Percentiles rank a stretch among this genome's conserved stretches.
Conservation (phyloP, 129 eudicot genomes). For the Centrapalus pauciflorus region DNA sequence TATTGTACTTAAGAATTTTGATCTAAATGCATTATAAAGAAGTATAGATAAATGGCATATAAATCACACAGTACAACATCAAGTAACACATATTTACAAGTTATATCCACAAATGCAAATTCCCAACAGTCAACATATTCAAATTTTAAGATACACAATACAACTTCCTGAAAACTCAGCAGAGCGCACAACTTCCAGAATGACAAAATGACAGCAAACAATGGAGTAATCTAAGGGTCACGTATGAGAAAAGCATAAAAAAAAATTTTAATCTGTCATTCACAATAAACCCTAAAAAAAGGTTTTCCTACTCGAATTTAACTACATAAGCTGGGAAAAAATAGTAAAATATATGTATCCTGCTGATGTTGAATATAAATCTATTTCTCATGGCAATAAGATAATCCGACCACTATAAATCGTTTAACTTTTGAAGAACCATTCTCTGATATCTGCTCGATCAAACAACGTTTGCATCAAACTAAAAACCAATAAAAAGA, state of each 20-base stretch:
- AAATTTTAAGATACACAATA: not conserved
- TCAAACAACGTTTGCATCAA: not conserved
- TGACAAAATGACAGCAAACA: not conserved
- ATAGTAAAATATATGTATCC: not conserved
- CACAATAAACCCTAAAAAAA: not conserved
- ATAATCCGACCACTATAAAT: not conserved
- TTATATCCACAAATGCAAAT: not conserved
- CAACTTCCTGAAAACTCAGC: not conserved
- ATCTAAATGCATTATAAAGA: too few species aligned
- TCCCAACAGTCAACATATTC: not conserved
- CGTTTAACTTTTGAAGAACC: not conserved
- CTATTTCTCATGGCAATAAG: not conserved
- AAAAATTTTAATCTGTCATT: not conserved
- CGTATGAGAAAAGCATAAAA: not conserved
- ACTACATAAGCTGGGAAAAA: not conserved
- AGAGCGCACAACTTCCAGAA: not conserved
- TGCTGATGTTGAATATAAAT: not conserved
- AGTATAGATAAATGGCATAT: not conserved
- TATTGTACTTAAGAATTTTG: too few species aligned
- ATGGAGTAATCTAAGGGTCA: not conserved
- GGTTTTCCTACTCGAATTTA: not conserved
- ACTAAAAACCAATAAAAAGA: not conserved
- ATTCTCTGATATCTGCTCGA: not conserved
- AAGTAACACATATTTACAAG: too few species aligned
- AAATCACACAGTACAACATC: not conserved